These are phyloP conservation scores for Paramarasmius palmivorus DNA, from an alignment of 1,284 basidiomycete species.

Conservation along the genomic window DNA sequence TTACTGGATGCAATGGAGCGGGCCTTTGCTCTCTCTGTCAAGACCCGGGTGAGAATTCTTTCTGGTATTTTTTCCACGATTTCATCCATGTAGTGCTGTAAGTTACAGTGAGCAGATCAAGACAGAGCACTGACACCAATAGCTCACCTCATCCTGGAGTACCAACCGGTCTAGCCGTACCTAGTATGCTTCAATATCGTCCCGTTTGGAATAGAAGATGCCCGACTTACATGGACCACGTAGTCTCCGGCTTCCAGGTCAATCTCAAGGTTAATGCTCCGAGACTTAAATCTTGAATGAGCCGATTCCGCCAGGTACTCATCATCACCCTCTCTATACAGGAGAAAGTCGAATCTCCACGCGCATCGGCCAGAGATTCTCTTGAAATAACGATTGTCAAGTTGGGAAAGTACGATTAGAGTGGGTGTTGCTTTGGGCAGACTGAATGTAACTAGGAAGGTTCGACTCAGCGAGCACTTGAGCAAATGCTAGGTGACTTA, in stretches of 20 bases:
- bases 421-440: slow-evolving; percentile 36
- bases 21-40: slow-evolving; percentile 1
- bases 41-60: neutral
- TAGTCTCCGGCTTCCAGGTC: slow-evolving; percentile 50
- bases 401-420: slow-evolving; percentile 48
- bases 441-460: slow-evolving; percentile 39
- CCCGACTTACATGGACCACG: slow-evolving; percentile 46
- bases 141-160: neutral
- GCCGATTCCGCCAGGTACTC: slow-evolving; percentile 37
- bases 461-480: neutral
- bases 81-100: neutral
- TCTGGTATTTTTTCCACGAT: neutral
- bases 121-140: neutral
- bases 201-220: too few relatives aligned
- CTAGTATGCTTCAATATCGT: neutral
- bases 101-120: neutral
- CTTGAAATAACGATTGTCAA: slow-evolving; percentile 46
- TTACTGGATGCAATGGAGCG: neutral
- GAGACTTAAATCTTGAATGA: slow-evolving; percentile 28
- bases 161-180: neutral
- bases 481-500: slow-evolving; percentile 23
- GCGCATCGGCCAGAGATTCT: slow-evolving; percentile 32
- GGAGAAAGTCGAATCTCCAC: slow-evolving; percentile 46
- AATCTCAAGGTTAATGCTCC: slow-evolving; percentile 42
- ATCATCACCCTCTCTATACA: slow-evolving; percentile 44